Evolutionary conservation across 805 yeast genomes (phyloP).

Genomic region (Candida alai): DNA sequence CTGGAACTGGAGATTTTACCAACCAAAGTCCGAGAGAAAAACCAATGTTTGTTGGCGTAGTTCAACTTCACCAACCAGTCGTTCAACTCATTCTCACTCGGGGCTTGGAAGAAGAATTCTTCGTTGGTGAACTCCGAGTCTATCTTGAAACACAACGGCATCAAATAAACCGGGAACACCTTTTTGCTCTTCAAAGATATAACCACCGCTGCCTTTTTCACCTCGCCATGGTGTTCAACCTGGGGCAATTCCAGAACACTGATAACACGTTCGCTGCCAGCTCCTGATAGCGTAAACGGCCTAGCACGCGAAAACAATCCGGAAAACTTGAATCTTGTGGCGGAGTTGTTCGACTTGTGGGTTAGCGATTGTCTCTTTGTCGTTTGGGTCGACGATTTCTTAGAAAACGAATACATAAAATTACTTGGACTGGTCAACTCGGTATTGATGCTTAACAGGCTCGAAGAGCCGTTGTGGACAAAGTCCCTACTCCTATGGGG

Average conservation of each 20-base stretch:
- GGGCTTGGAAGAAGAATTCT: conserved; percentile 66
- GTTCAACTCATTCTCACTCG: conserved; percentile 54
- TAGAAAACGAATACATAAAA: conserved; percentile 10
- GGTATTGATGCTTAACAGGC: background rate
- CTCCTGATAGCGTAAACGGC: conserved; percentile 53
- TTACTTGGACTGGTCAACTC: conserved; percentile 1
- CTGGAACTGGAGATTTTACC: conserved; percentile 13
- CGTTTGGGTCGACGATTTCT: conserved; percentile 27
- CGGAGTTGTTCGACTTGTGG: conserved; percentile 20
- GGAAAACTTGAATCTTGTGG: conserved; percentile 48
- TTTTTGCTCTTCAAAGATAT: conserved; percentile 45
- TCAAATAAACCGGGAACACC: conserved; percentile 50
- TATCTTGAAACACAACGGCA: conserved; percentile 47
- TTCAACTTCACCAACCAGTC: conserved; percentile 64
- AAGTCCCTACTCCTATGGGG: conserved; percentile 6
- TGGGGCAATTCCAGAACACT: conserved; percentile 59
- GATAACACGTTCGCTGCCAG: conserved; percentile 41
- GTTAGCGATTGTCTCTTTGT: conserved; percentile 39
- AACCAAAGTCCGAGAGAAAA: conserved; percentile 39
- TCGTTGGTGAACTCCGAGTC: conserved; percentile 42
- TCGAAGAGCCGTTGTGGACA: background rate
- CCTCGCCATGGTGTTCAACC: conserved; percentile 22
- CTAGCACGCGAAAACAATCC: conserved; percentile 55
- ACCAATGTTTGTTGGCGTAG: conserved; percentile 54
- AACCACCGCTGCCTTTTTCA: conserved; percentile 48